A percentile compares a stretch with the other conserved stretches of the same genome.
Conservation (phyloP, 1,284 basidiomycete species). For the Chalciporus sp. region DNA sequence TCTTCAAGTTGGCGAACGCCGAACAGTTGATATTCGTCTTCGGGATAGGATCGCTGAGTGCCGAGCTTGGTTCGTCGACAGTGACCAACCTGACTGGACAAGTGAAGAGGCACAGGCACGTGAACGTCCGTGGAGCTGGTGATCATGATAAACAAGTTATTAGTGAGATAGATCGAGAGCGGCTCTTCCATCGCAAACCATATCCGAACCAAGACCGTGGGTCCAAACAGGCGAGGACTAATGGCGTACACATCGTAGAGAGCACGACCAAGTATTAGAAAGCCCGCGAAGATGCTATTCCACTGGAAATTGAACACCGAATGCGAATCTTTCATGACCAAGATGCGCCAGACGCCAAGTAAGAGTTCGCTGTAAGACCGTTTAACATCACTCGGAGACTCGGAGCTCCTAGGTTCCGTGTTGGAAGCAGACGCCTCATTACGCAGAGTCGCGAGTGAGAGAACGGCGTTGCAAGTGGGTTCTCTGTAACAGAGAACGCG, state of each 20-base stretch:
- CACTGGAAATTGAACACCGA: constrained; percentile 13
- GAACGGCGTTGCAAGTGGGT: too few species aligned
- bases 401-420: not conserved
- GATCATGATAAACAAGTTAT: constrained; percentile 23
- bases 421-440: not conserved
- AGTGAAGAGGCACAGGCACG: constrained; percentile 50
- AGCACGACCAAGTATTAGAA: constrained; percentile 19
- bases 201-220: constrained; percentile 13
- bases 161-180: constrained; percentile 28
- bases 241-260: constrained; percentile 22
- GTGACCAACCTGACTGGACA: constrained; percentile 46
- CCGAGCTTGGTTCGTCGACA: constrained; percentile 57
- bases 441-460: not conserved
- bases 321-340: constrained; percentile 15
- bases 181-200: constrained; percentile 25
- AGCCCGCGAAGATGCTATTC: constrained; percentile 2
- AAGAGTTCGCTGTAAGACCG: constrained; percentile 15
- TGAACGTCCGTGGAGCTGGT: constrained; percentile 42
- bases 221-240: constrained; percentile 24
- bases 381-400: constrained; percentile 7
- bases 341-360: constrained; percentile 30
- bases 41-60: constrained; percentile 55
- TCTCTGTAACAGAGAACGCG: too few species aligned
- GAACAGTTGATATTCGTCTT: constrained; percentile 50
- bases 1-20: constrained; percentile 54